A percentile compares a stretch with the other conserved stretches of the same genome.
phyloP scores from a whole-genome alignment of 352 stramenopile genomes.

The Phytophthora sojae region DNA sequence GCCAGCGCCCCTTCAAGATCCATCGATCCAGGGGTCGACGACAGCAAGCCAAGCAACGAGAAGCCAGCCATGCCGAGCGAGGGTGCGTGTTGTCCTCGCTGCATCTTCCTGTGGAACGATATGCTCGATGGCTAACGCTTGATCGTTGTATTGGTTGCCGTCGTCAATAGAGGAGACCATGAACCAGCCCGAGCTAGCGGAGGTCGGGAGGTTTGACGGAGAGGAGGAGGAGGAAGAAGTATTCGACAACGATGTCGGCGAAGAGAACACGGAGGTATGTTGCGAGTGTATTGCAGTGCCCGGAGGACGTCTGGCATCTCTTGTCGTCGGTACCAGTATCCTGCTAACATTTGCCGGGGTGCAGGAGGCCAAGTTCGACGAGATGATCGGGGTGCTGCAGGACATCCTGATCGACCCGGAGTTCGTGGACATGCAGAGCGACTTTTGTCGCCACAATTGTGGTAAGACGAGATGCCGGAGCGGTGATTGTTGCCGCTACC shows the following conservation, averaged over 20 bases:
- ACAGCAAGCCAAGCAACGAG: neutral
- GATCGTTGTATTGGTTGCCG: neutral
- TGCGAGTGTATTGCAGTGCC: neutral
- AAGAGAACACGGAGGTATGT: constrained; percentile 70
- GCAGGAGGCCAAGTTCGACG: constrained; percentile 76
- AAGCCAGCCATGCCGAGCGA: constrained; percentile 24
- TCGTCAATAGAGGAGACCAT: constrained; percentile 25
- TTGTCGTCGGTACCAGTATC: neutral
- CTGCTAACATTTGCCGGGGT: neutral
- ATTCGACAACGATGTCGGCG: constrained; percentile 65
- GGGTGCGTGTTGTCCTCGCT: constrained; percentile 8
- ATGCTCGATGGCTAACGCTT: neutral
- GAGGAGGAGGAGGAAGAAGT: constrained; percentile 54
- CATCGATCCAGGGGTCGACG: constrained; percentile 3
- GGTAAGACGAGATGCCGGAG: no score
- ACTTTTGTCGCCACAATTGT: constrained; percentile 84
- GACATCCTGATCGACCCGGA: constrained; percentile 82
- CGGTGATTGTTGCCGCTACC: no score
- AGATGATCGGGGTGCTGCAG: constrained; percentile 83
- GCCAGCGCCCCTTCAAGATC: constrained; percentile 32
- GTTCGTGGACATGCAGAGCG: constrained; percentile 80
- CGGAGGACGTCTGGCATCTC: neutral
- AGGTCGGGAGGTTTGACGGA: constrained; percentile 40
- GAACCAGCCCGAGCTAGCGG: constrained; percentile 63
- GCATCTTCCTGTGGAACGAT: neutral